Conservation (phyloP, 1,284 basidiomycete genomes). For the Cutaneotrichosporon cavernicola region DNA sequence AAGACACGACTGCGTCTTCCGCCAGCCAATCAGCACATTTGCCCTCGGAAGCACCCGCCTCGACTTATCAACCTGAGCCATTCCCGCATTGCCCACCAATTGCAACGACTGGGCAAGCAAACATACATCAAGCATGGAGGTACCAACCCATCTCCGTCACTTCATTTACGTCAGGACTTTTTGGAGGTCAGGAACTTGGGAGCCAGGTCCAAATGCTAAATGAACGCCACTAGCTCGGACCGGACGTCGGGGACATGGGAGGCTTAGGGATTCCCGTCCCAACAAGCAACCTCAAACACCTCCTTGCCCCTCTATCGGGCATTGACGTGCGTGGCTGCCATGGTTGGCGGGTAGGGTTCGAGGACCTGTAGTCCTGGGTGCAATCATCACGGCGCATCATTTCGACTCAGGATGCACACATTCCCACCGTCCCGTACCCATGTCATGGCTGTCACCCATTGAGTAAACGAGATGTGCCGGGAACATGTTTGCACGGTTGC, state of each 20-base stretch:
- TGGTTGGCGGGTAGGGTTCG: too few relatives aligned
- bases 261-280: background rate
- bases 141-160: background rate
- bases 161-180: background rate
- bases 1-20: background rate
- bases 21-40: background rate
- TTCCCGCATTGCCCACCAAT: too few relatives aligned
- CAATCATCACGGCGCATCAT: background rate
- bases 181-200: background rate
- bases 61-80: background rate
- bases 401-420: background rate
- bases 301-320: background rate
- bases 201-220: background rate
- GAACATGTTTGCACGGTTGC: background rate
- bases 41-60: background rate
- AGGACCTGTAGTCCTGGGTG: background rate
- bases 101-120: background rate
- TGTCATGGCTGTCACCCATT: background rate
- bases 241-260: background rate
- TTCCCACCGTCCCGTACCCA: background rate
- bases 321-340: background rate
- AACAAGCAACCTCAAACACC: background rate
- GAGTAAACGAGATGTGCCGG: background rate
- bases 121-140: too few relatives aligned
- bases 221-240: background rate